Evolutionary conservation across 1,284 basidiomycete genomes (phyloP), one percentile per base, ranked within the genome.

Genomic region (Ustilago nuda): DNA sequence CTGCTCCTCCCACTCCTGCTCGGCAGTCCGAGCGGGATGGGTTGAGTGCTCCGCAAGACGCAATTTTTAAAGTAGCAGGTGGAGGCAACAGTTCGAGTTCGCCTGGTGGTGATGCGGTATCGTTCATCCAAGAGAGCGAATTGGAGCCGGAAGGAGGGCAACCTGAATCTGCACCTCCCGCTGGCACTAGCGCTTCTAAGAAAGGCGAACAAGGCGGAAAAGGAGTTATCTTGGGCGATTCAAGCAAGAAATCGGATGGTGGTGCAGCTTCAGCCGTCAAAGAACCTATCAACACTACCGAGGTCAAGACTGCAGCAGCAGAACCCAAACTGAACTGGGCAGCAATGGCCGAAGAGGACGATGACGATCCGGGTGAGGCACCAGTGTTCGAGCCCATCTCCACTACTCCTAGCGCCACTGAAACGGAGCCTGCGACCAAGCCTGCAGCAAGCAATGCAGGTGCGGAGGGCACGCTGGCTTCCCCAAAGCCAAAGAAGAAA

Each of bases 281-380:
- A 8, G 61, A 72, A 9, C 69, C 73, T 33, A 61, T 72, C 61
- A 71, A 71, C 59, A 68, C 69, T 4, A 59, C 58, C 11, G 54
- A 45, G 8, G 43, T 56, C 30, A 59, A 55, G 35, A 37, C 23
- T 27, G 27, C 32, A 39, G 37, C 37, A 39, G 37, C 8, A 32
- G 73, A 66, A 39, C 61, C 73, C 35, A 76, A 76, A 52, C 59
- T 76, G 52, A 76, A 76, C 51, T 76, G 74, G 66, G 78, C 78
- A 2, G 72, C 68, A 12, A 56, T 72, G 32, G 76, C 65, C 30
- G 73, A 72, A 23, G 76, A 76, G 37, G 78, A 79, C 39, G 74
- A 77, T 36, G 74, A 62, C 43, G 75, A 75, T 27, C 66, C 72
- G 4, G 72, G 70, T 17, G 75, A 78, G 30, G 72, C 72, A 7